A percentile compares a stretch with the other conserved stretches of the same genome.
These are phyloP conservation scores for Eucalyptus marginata DNA, from an alignment of 345 rosid species.

Conservation along the genomic window DNA sequence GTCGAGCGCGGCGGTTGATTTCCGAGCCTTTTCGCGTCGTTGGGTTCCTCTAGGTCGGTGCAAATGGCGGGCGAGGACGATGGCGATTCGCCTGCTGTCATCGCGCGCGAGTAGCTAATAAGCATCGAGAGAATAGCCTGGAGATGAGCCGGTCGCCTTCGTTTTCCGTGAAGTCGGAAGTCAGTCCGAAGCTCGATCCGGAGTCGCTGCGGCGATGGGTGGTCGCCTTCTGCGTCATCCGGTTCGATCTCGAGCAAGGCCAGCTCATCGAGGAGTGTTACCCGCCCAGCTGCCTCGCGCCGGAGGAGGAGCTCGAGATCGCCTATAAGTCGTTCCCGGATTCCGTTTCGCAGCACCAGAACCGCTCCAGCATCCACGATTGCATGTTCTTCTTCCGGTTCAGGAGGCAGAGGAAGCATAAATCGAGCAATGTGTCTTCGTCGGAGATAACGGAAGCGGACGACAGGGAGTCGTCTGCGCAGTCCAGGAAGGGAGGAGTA, in stretches of 20 bases:
- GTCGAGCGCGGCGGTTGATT: neutral
- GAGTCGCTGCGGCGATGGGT: constrained; percentile 72
- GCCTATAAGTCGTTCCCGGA: constrained; percentile 95
- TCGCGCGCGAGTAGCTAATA: neutral
- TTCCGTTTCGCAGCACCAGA: constrained; percentile 83
- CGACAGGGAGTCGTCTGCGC: constrained; percentile 10
- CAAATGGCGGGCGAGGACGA: neutral
- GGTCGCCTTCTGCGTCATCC: constrained; percentile 73
- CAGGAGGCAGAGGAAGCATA: constrained; percentile 31
- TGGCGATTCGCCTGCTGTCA: neutral
- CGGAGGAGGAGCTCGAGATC: constrained; percentile 84
- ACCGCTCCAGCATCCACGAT: constrained; percentile 88
- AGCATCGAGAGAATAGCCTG: neutral
- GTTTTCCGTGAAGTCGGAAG: constrained; percentile 63
- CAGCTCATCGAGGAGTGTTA: constrained; percentile 93
- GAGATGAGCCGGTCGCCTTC: constrained; percentile 94
- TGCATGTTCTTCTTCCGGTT: constrained; percentile 96
- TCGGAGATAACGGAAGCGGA: constrained; percentile 14
- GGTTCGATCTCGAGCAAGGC: constrained; percentile 96
- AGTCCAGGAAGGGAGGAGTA: constrained; percentile 1
- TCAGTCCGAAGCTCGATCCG: constrained; percentile 43
- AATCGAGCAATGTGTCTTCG: constrained; percentile 9
- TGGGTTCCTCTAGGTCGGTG: neutral
- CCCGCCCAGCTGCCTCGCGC: constrained; percentile 54
- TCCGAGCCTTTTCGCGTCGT: neutral